Evolutionary conservation across 768 basidiomycete species (phyloP), one percentile per base, ranked within the genome.

Genomic region (Rhizopogon rudus): DNA sequence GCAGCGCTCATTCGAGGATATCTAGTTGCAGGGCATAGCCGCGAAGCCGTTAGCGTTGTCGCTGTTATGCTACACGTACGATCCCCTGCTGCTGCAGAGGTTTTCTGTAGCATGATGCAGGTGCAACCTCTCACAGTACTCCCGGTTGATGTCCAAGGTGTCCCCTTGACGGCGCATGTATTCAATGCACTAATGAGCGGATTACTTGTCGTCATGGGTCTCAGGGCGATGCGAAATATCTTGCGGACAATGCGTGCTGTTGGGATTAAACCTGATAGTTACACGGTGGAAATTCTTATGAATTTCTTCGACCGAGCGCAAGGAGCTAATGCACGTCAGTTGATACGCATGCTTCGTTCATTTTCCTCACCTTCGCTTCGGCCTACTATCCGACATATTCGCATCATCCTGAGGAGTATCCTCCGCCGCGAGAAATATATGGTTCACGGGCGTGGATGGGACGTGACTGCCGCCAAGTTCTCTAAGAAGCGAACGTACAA

Each of bases 151-250:
- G 62, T 80, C 28, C 57, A 59, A 35, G 67, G 59, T 43, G 57
- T 65, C 9, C 60, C 28, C 13, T 77, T 77, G 35, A 75, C 75
- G 6, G 67, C 71, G 39, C 71, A 76, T 51, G 68, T 88, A 28
- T 81, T 88, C 72, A 90, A 92, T 64, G 75, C 82, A 17, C 68
- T 87, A 17, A 69, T 90, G 12, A 70, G 72, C 49, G 81, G 81
- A 40, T 57, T 81, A 20, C 65, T 88, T 53, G 66, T 63, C 22
- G 68, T 70, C 40, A 73, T 73, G 56, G 86, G 86, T 40, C 67
- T 89, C 44, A 57, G 69, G 39, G 77, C 73, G 37, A 75, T 81
- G 52, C 73, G 68, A 17, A 58, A 59, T 44, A 66, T 88, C 42
- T 69, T 86, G 54, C 71, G 69, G 29, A 71, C 85, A 49, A 88